These are phyloP conservation scores for Myxozyma geophila DNA, from an alignment of 805 yeast genomes.

Conservation along the genomic window DNA sequence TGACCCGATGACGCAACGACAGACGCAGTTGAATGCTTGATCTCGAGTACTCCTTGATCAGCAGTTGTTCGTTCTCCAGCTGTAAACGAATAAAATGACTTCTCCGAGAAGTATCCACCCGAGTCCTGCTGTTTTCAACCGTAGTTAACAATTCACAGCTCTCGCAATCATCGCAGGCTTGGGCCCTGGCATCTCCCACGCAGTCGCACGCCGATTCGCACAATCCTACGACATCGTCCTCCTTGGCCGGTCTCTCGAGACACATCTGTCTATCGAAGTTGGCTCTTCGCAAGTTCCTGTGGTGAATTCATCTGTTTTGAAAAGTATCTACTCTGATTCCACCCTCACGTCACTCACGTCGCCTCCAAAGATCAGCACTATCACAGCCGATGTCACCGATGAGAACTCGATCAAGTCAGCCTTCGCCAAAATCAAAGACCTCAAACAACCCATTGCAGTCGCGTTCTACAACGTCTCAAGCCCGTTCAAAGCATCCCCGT, in stretches of 20 bases:
- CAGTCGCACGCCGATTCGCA: constrained; percentile 24
- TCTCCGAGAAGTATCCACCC: constrained; percentile 3
- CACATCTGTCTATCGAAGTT: neutral
- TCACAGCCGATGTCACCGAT: constrained; percentile 26
- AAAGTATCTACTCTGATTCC: constrained; percentile 11
- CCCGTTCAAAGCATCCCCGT: constrained; percentile 21
- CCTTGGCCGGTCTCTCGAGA: constrained; percentile 20
- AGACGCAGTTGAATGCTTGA: neutral
- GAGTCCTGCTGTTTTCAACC: neutral
- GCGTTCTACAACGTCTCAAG: constrained; percentile 32
- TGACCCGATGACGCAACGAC: neutral
- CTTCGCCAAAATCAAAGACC: constrained; percentile 3
- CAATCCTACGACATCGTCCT: constrained; percentile 24
- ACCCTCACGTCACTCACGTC: neutral
- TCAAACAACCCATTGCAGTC: constrained; percentile 24
- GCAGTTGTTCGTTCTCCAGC: too few relatives aligned
- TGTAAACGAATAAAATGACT: neutral
- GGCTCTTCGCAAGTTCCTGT: constrained; percentile 6
- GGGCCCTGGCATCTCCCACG: constrained; percentile 32
- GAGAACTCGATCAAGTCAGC: constrained; percentile 10
- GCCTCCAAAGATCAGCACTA: constrained; percentile 12
- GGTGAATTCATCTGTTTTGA: neutral
- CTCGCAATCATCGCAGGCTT: constrained; percentile 32
- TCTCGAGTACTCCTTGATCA: too few relatives aligned
- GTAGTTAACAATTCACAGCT: constrained; percentile 5